These are phyloP conservation scores for Carex pumila DNA, from an alignment of 176 grass and related monocot genomes.

Conservation along the genomic window DNA sequence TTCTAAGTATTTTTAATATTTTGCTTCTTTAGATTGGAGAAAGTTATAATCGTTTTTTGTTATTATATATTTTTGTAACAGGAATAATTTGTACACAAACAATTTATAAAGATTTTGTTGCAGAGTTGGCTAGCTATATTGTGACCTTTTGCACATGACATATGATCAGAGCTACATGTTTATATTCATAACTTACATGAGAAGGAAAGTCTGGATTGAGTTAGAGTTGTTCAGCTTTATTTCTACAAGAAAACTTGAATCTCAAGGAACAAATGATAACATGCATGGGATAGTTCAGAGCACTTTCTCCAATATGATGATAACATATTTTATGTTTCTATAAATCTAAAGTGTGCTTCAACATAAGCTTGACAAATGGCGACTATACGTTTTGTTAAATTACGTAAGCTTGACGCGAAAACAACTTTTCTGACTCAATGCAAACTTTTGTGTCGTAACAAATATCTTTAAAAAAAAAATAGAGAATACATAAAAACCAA, in stretches of 20 bases:
- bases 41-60: not conserved
- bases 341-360: not conserved
- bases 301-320: not conserved
- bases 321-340: not conserved
- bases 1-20: not conserved
- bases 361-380: not conserved
- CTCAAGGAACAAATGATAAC: conserved; percentile 5
- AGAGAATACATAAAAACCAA: not conserved
- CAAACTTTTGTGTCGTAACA: not conserved
- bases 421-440: not conserved
- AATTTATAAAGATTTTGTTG: not conserved
- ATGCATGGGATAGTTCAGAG: conserved; percentile 4
- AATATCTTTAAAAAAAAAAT: not conserved
- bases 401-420: not conserved
- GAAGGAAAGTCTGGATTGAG: not conserved
- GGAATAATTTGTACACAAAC: not conserved
- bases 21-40: conserved; percentile 3
- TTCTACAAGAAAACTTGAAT: not conserved
- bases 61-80: not conserved
- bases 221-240: conserved; percentile 5
- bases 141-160: conserved; percentile 9
- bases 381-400: not conserved
- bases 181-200: conserved; percentile 14
- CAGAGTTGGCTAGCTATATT: not conserved
- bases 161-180: not conserved